Conservation (phyloP, 208 protist genomes). For the Phytomonas serpens region DNA sequence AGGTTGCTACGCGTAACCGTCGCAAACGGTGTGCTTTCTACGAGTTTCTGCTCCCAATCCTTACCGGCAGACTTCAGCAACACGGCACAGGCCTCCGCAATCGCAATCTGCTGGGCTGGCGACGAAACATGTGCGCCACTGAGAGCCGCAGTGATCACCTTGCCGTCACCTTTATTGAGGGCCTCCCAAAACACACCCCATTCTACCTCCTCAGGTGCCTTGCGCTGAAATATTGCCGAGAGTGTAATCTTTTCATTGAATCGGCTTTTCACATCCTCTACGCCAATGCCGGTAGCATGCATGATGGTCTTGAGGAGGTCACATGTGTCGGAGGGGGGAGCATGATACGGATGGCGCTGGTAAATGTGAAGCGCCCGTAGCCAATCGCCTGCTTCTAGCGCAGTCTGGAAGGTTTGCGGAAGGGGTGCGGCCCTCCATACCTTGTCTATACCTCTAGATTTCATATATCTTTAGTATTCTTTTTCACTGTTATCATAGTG, state of each 20-base stretch:
- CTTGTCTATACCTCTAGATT: constrained; percentile 21
- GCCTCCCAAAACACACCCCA: constrained; percentile 83
- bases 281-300: constrained; percentile 71
- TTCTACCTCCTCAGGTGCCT: constrained; percentile 74
- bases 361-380: constrained; percentile 67
- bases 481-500: neutral
- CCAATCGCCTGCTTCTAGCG: constrained; percentile 79
- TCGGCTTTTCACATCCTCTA: constrained; percentile 78
- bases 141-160: constrained; percentile 65
- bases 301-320: constrained; percentile 78
- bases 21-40: constrained; percentile 73
- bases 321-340: constrained; percentile 78
- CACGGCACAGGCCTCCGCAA: constrained; percentile 83
- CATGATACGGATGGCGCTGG: constrained; percentile 82
- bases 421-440: constrained; percentile 82
- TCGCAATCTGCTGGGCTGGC: constrained; percentile 48
- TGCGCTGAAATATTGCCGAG: constrained; percentile 56
- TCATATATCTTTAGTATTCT: neutral
- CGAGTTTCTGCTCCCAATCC: constrained; percentile 62
- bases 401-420: constrained; percentile 60
- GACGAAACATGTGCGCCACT: constrained; percentile 36
- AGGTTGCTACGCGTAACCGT: constrained; percentile 79
- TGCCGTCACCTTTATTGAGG: constrained; percentile 74
- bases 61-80: constrained; percentile 58
- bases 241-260: constrained; percentile 85